phyloP scores from a whole-genome alignment of 257 asterid genomes.

The Galeopsis tetrahit region DNA sequence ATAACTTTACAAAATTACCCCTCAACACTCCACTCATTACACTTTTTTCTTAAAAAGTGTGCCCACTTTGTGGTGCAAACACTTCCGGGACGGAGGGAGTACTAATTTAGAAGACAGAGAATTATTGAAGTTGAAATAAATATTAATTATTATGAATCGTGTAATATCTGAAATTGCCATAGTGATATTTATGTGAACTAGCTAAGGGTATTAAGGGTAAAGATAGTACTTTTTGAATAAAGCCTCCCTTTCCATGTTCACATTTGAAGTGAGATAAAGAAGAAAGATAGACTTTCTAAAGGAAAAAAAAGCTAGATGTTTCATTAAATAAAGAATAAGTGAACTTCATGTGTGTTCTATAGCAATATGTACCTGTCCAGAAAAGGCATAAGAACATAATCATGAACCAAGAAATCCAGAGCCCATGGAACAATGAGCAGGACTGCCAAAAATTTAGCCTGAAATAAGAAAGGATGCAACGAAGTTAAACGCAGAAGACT shows the following conservation, averaged over 20 bases:
- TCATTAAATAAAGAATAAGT: slow-evolving; percentile 28
- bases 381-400: slow-evolving; percentile 92
- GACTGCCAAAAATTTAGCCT: slow-evolving; percentile 94
- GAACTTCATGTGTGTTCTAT: slow-evolving; percentile 9
- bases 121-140: slow-evolving; percentile 4
- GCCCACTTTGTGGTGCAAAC: too few species aligned
- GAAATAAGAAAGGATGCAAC: slow-evolving; percentile 43
- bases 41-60: too few species aligned
- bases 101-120: slow-evolving; percentile 16
- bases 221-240: background rate
- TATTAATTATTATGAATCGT: background rate
- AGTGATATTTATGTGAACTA: background rate
- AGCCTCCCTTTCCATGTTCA: slow-evolving; percentile 17
- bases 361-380: slow-evolving; percentile 76
- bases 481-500: slow-evolving; percentile 28
- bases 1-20: too few species aligned
- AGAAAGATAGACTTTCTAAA: background rate
- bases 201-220: background rate
- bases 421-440: slow-evolving; percentile 82
- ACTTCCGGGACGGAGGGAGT: too few species aligned
- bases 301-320: slow-evolving; percentile 9
- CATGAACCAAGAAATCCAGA: slow-evolving; percentile 86
- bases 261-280: slow-evolving; percentile 19
- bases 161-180: background rate
- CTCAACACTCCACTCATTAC: too few species aligned